These are phyloP conservation scores for Ceratobasidium sp. DNA, from an alignment of 1,284 basidiomycete species.

Conservation along the genomic window DNA sequence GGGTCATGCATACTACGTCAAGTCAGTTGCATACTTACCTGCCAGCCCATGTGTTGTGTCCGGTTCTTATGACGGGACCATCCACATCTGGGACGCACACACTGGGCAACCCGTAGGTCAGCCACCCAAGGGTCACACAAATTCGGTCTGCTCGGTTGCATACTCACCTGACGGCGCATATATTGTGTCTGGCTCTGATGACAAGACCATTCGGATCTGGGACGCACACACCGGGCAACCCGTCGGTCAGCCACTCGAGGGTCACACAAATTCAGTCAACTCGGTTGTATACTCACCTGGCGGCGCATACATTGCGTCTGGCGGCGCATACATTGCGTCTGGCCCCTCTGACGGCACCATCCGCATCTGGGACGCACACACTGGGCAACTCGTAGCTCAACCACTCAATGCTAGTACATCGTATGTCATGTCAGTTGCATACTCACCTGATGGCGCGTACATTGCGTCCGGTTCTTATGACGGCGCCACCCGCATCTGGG, in stretches of 20 bases:
- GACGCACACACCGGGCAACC: background rate
- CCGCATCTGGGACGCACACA: too few species aligned
- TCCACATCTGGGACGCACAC: constrained; percentile 28
- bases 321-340: too few species aligned
- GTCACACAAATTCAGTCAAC: background rate
- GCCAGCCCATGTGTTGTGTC: constrained; percentile 1
- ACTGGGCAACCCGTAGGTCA: background rate
- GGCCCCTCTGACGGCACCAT: too few species aligned
- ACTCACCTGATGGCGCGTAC: constrained; percentile 17
- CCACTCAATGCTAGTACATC: background rate
- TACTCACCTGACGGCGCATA: constrained; percentile 19
- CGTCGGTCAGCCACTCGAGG: background rate
- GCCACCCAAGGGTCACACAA: background rate
- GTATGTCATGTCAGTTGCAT: background rate
- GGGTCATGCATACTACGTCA: background rate
- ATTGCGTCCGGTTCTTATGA: constrained; percentile 32
- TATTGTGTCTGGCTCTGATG: constrained; percentile 26
- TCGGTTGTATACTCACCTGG: background rate
- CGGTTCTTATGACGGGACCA: constrained; percentile 22
- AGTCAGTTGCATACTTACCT: background rate
- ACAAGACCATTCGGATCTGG: constrained; percentile 31
- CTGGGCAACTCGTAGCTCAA: background rate
- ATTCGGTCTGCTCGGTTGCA: background rate
- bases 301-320: too few species aligned
- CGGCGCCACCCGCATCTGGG: constrained; percentile 23